Evolutionary conservation across 1,139 yeast species (phyloP).

Genomic region (Arxiozyma bovina): DNA sequence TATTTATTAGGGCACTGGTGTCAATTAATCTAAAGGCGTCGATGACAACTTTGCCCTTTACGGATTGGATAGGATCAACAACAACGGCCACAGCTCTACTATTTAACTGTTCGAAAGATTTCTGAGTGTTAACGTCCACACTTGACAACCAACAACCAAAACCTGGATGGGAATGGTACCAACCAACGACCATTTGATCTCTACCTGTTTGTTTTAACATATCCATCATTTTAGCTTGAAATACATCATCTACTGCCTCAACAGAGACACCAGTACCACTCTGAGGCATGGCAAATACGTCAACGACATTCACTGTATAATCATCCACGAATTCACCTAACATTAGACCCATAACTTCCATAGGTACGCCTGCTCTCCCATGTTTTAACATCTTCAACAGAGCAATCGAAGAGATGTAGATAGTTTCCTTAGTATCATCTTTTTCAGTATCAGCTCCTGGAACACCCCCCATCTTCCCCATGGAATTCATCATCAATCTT

Average conservation of each 20-base stretch:
- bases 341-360: constrained; percentile 99
- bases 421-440: constrained; percentile 95
- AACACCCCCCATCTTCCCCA: constrained; percentile 31
- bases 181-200: constrained; percentile 97
- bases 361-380: constrained; percentile 98
- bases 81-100: constrained; percentile 96
- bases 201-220: constrained; percentile 98
- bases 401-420: constrained; percentile 91
- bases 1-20: constrained; percentile 82
- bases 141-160: constrained; percentile 99
- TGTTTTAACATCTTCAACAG: constrained; percentile 93
- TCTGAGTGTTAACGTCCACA: constrained; percentile 96
- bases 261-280: constrained; percentile 98
- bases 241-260: constrained; percentile 98
- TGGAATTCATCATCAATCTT: constrained; percentile 45
- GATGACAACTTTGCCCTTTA: constrained; percentile 95
- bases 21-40: constrained; percentile 96
- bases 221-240: constrained; percentile 99
- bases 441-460: constrained; percentile 54
- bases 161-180: constrained; percentile 99
- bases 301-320: constrained; percentile 92
- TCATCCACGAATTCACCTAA: constrained; percentile 97
- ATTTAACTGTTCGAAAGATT: constrained; percentile 91
- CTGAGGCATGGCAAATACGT: constrained; percentile 99
- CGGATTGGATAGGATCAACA: constrained; percentile 95